phyloP scores from a whole-genome alignment of 345 rosid species.

The Sisymbrium altissimum region DNA sequence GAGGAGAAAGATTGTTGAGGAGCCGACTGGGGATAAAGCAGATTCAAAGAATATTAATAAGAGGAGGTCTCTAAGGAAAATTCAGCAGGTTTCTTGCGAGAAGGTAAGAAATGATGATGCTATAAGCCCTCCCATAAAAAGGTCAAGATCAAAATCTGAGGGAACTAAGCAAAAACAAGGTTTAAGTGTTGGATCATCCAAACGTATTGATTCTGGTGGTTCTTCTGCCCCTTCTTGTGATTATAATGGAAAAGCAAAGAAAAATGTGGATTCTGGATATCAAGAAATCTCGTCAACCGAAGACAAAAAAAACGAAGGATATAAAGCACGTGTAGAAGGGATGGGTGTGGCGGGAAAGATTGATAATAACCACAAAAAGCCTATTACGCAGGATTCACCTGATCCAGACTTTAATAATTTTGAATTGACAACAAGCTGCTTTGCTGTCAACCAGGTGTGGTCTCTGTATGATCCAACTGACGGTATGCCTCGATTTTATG shows the following conservation, averaged over 20 bases:
- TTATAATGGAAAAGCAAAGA: conserved; percentile 18
- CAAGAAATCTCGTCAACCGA: conserved; percentile 28
- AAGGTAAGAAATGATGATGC: conserved; percentile 34
- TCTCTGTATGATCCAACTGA: conserved; percentile 74
- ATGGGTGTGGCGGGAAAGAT: conserved; percentile 11
- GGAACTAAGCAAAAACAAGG: conserved; percentile 23
- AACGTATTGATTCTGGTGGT: conserved; percentile 31
- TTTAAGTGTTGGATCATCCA: conserved; percentile 17
- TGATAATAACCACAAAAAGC: conserved; percentile 21
- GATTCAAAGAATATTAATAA: conserved; percentile 24
- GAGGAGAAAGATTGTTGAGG: conserved; percentile 39
- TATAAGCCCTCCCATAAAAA: conserved; percentile 34
- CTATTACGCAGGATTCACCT: conserved; percentile 36
- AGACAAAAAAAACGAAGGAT: conserved; percentile 23
- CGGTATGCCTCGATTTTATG: conserved; percentile 85
- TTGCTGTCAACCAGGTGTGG: conserved; percentile 76
- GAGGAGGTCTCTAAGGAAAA: conserved; percentile 54
- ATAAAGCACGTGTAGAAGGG: conserved; percentile 31
- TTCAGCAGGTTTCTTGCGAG: conserved; percentile 38
- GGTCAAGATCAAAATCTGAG: conserved; percentile 33
- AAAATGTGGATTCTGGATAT: conserved; percentile 25
- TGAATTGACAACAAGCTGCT: conserved; percentile 46
- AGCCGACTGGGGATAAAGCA: conserved; percentile 35
- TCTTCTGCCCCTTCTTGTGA: conserved; percentile 23
- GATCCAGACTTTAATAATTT: conserved; percentile 77